Evolutionary conservation across 768 basidiomycete genomes (phyloP).

Genomic region (Trametes sanguinea): DNA sequence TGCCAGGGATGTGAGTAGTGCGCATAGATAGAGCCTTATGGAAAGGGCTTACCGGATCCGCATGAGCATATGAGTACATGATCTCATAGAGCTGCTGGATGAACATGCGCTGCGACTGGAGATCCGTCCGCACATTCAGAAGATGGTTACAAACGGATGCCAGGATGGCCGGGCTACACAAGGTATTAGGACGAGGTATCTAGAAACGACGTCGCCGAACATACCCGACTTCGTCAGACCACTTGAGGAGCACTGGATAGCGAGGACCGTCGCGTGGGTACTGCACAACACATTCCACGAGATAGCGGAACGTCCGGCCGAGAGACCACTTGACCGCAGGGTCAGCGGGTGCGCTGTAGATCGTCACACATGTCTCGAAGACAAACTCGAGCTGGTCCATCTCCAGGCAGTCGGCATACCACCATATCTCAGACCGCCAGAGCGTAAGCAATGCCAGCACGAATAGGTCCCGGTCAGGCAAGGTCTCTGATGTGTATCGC

Average conservation of each 20-base stretch:
- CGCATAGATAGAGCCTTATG: background rate
- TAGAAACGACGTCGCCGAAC: slow-evolving; percentile 15
- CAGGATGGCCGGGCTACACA: slow-evolving; percentile 31
- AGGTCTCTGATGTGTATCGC: slow-evolving; percentile 55
- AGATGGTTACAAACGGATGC: slow-evolving; percentile 59
- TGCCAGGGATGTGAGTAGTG: background rate
- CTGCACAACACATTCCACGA: slow-evolving; percentile 47
- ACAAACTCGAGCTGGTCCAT: slow-evolving; percentile 47
- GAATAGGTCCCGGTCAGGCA: slow-evolving; percentile 70
- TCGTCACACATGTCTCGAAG: slow-evolving; percentile 47
- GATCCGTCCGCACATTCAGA: slow-evolving; percentile 57
- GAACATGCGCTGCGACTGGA: slow-evolving; percentile 69
- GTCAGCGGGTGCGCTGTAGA: slow-evolving; percentile 68
- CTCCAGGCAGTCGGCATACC: slow-evolving; percentile 51
- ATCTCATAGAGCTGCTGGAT: slow-evolving; percentile 62
- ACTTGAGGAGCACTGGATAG: slow-evolving; percentile 39
- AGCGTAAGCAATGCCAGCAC: slow-evolving; percentile 68
- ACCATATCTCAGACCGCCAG: slow-evolving; percentile 60
- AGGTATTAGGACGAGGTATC: background rate
- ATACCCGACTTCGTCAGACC: slow-evolving; percentile 53
- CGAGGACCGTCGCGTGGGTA: slow-evolving; percentile 43
- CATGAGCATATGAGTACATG: slow-evolving; percentile 48
- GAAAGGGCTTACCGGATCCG: background rate
- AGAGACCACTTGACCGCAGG: slow-evolving; percentile 64
- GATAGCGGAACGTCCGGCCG: slow-evolving; percentile 49